Evolutionary conservation across 805 yeast genomes (phyloP).

Genomic region (Zygosaccharomyces bailii): DNA sequence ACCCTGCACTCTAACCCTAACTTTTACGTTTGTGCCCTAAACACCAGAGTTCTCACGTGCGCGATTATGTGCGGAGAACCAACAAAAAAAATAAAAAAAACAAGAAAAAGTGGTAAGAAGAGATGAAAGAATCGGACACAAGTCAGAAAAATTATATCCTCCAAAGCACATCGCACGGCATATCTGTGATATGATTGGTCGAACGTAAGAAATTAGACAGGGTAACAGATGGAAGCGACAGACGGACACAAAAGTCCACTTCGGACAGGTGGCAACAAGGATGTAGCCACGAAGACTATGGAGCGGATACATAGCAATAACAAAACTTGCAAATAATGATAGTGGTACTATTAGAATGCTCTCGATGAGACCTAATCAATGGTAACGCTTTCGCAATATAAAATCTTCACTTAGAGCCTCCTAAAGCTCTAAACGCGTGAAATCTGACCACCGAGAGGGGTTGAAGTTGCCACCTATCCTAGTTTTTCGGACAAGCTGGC

Average conservation of each 20-base stretch:
- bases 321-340: not conserved
- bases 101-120: conserved; percentile 26
- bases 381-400: not conserved
- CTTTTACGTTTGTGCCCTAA: conserved; percentile 4
- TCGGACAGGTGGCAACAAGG: conserved; percentile 4
- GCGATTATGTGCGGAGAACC: not conserved
- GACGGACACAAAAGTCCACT: conserved; percentile 1
- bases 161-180: conserved; percentile 7
- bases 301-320: not conserved
- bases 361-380: not conserved
- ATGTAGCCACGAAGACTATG: not conserved
- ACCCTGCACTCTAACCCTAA: conserved; percentile 3
- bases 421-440: not conserved
- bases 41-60: conserved; percentile 3
- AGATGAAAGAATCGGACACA: conserved; percentile 23
- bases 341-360: not conserved
- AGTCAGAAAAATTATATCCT: conserved; percentile 17
- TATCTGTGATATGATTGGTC: conserved; percentile 25
- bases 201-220: conserved; percentile 7
- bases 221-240: conserved; percentile 16
- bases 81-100: conserved; percentile 3
- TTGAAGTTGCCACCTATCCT: not conserved
- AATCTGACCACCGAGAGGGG: not conserved
- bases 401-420: not conserved
- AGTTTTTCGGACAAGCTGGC: not conserved